Percentiles rank a stretch among this genome's conserved stretches.
These are phyloP conservation scores for Dactylis glomerata DNA, from an alignment of 176 grass and related monocot species.

Conservation along the genomic window DNA sequence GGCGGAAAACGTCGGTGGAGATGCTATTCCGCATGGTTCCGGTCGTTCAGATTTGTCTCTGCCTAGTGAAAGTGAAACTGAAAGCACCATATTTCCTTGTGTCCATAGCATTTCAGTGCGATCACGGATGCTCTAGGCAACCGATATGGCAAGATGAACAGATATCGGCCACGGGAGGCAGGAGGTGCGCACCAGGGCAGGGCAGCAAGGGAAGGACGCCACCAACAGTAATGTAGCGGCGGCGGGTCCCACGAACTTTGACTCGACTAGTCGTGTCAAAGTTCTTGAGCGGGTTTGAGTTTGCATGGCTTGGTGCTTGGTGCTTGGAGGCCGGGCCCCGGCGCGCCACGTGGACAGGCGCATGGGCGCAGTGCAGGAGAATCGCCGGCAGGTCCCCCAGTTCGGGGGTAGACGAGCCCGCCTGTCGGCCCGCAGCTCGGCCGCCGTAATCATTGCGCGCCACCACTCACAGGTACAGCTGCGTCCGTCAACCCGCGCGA, in stretches of 20 bases:
- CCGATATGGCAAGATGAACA: not conserved
- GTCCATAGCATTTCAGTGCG: no score
- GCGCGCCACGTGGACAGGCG: slow-evolving; percentile 47
- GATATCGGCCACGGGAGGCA: not conserved
- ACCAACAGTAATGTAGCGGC: not conserved
- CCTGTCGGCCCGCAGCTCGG: slow-evolving; percentile 40
- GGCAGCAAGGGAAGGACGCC: not conserved
- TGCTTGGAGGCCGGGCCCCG: not conserved
- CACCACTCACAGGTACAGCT: not conserved
- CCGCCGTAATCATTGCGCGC: slow-evolving; percentile 72
- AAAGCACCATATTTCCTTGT: no score
- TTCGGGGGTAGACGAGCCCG: slow-evolving; percentile 51
- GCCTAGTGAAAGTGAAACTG: no score
- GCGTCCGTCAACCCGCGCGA: not conserved
- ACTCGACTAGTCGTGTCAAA: slow-evolving; percentile 54
- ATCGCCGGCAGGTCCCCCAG: slow-evolving; percentile 76
- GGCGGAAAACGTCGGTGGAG: no score
- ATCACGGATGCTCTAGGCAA: not conserved
- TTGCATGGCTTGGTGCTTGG: no score
- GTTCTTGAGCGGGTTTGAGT: not conserved
- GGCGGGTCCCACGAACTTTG: slow-evolving; percentile 31
- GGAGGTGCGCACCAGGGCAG: not conserved
- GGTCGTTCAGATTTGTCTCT: no score
- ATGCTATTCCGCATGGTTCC: no score
- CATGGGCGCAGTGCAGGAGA: slow-evolving; percentile 51